Percentiles rank a stretch among this genome's conserved stretches.
These are phyloP conservation scores for Fusarium drepaniforme DNA, from an alignment of 2,329 filamentous ascomycete genomes.

Conservation along the genomic window DNA sequence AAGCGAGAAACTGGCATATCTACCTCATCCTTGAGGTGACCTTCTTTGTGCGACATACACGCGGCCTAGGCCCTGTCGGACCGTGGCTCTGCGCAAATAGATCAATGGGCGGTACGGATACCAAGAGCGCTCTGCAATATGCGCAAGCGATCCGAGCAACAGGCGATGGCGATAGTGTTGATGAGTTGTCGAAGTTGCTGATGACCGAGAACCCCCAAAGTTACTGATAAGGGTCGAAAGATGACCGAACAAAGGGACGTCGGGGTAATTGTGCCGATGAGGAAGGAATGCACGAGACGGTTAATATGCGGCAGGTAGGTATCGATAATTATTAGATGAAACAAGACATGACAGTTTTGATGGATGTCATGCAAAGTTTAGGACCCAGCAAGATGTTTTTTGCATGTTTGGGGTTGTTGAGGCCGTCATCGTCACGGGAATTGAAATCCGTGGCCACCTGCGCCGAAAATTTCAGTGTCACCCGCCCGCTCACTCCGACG, in stretches of 20 bases:
- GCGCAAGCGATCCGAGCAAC: background rate
- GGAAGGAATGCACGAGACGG: conserved; percentile 7
- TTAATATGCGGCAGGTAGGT: background rate
- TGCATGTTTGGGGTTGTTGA: conserved; percentile 3
- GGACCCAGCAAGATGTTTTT: background rate
- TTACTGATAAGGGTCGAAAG: conserved; percentile 26
- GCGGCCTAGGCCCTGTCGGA: conserved; percentile 37
- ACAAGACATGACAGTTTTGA: background rate
- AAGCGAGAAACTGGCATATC: conserved; percentile 17
- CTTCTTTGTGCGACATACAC: conserved; percentile 53
- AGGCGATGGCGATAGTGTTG: background rate
- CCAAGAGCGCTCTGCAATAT: background rate
- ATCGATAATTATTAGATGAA: background rate
- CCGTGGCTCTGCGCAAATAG: conserved; percentile 17
- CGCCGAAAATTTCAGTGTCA: conserved; percentile 15
- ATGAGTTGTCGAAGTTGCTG: conserved; percentile 1
- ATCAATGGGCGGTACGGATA: conserved; percentile 35
- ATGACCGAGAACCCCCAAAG: conserved; percentile 53
- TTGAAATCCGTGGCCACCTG: conserved; percentile 24
- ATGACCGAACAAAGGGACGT: conserved; percentile 23
- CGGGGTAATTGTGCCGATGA: conserved; percentile 36
- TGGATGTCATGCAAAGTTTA: background rate
- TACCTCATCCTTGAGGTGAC: conserved; percentile 71
- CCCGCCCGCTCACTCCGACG: background rate
- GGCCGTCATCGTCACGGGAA: conserved; percentile 24